Evolutionary conservation across 148 eudicot species (phyloP).

Genomic region (Camellia sinensis): DNA sequence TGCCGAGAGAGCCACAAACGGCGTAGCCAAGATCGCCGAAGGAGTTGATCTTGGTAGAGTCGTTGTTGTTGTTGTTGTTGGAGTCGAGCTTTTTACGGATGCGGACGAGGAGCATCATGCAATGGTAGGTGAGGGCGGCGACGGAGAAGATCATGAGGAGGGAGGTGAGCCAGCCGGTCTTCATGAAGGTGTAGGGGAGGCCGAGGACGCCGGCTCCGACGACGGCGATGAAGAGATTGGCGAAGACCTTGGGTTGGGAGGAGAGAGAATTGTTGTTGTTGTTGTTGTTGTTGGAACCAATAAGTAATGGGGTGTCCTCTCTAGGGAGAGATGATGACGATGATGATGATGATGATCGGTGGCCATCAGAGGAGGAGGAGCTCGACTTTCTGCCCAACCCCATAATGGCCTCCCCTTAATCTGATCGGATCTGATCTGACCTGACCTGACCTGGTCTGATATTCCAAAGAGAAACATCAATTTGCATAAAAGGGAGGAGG

Average conservation of each 20-base stretch:
- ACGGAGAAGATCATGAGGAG: constrained; percentile 30
- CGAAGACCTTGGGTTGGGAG: constrained; percentile 54
- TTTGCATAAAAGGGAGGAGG: too few species aligned
- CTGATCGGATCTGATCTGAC: not conserved
- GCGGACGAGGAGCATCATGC: constrained; percentile 50
- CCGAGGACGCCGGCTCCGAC: constrained; percentile 70
- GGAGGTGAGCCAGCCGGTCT: constrained; percentile 55
- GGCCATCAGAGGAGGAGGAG: constrained; percentile 46
- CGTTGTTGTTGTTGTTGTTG: constrained; percentile 10
- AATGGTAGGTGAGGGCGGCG: constrained; percentile 45
- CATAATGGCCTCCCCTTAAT: constrained; percentile 13
- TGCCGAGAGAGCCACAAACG: constrained; percentile 53
- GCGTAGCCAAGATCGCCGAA: constrained; percentile 61
- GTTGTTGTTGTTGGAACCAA: not conserved
- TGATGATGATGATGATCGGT: not conserved
- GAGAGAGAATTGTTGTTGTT: constrained; percentile 19
- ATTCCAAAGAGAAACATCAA: too few species aligned
- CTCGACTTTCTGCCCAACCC: constrained; percentile 39
- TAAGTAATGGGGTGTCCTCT: constrained; percentile 58
- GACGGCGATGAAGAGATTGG: constrained; percentile 57
- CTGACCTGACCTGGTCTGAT: too few species aligned
- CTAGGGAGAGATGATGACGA: constrained; percentile 7
- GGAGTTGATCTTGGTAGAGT: constrained; percentile 38
- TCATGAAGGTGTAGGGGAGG: constrained; percentile 56
- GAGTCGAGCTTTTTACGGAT: constrained; percentile 49